Conservation (phyloP, 1,139 yeast species). For the Blastobotrys capitulatus region DNA sequence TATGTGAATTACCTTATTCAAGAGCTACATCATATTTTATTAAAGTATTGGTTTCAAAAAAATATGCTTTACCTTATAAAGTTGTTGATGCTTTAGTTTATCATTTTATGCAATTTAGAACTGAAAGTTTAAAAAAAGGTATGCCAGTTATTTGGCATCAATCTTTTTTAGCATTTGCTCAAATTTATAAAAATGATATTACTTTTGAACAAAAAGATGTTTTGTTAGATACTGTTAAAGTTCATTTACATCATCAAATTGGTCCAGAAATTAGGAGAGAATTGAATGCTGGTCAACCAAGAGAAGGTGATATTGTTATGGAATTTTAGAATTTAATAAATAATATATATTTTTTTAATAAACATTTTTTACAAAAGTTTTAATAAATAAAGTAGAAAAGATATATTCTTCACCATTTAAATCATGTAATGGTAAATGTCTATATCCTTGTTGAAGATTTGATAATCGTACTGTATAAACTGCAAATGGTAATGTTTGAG, state of each 20-base stretch:
- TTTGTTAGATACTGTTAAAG: slow-evolving; percentile 82
- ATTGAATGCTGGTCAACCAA: slow-evolving; percentile 69
- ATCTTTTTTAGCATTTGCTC: slow-evolving; percentile 89
- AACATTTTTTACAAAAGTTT: slow-evolving; percentile 15
- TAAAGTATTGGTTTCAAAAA: slow-evolving; percentile 83
- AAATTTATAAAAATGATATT: slow-evolving; percentile 91
- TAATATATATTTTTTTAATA: neutral
- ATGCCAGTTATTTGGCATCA: slow-evolving; percentile 98
- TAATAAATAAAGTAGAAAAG: slow-evolving; percentile 70
- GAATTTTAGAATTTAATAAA: neutral
- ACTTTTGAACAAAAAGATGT: slow-evolving; percentile 97
- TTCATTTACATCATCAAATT: slow-evolving; percentile 79
- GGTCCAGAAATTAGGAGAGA: slow-evolving; percentile 96
- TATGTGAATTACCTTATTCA: slow-evolving; percentile 64
- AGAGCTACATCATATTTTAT: slow-evolving; percentile 91
- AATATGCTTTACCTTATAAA: slow-evolving; percentile 94
- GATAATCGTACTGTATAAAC: slow-evolving; percentile 45
- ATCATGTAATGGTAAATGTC: slow-evolving; percentile 74
- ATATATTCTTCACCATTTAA: slow-evolving; percentile 74
- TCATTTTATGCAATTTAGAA: slow-evolving; percentile 80
- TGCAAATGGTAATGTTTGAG: slow-evolving; percentile 51
- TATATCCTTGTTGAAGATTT: slow-evolving; percentile 64
- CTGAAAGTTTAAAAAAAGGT: slow-evolving; percentile 45
- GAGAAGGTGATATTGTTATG: slow-evolving; percentile 23
- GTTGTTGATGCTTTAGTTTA: slow-evolving; percentile 94